Evolutionary conservation across 179 eudicot species (phyloP).

Genomic region (Spinacia oleracea): DNA sequence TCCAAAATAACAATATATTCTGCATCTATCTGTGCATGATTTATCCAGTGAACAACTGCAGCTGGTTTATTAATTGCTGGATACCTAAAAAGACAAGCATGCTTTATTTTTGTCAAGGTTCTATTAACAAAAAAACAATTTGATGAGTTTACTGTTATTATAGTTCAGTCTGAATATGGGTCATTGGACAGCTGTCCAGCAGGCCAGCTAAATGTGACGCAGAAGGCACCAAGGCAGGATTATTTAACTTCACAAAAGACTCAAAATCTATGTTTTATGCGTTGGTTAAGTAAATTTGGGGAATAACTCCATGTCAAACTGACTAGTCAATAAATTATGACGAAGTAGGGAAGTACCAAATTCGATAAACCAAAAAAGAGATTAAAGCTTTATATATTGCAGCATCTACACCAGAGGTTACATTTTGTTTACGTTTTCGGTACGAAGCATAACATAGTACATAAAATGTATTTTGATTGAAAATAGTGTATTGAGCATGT

Average conservation of each 20-base stretch:
- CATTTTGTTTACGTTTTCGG: too few relatives aligned
- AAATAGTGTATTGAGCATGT: not conserved
- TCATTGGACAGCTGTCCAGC: not conserved
- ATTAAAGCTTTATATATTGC: not conserved
- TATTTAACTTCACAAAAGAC: not conserved
- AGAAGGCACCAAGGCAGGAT: slow-evolving; percentile 6
- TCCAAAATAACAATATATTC: slow-evolving; percentile 84
- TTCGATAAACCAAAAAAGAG: not conserved
- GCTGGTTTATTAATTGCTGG: slow-evolving; percentile 99
- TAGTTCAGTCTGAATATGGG: not conserved
- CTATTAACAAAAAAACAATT: not conserved
- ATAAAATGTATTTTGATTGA: not conserved
- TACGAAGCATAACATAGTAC: not conserved
- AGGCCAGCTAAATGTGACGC: not conserved
- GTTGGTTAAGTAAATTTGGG: not conserved
- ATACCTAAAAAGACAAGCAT: slow-evolving; percentile 53
- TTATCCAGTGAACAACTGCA: slow-evolving; percentile 87
- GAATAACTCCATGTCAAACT: not conserved
- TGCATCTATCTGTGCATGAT: slow-evolving; percentile 80
- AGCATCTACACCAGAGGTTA: not conserved
- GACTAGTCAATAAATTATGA: not conserved
- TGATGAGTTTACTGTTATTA: not conserved
- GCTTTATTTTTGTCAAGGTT: not conserved
- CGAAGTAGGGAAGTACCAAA: not conserved
- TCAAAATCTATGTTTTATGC: not conserved